Conservation (phyloP, 192 early-diverging fungal genomes). For the Backusella tarrabulga region DNA sequence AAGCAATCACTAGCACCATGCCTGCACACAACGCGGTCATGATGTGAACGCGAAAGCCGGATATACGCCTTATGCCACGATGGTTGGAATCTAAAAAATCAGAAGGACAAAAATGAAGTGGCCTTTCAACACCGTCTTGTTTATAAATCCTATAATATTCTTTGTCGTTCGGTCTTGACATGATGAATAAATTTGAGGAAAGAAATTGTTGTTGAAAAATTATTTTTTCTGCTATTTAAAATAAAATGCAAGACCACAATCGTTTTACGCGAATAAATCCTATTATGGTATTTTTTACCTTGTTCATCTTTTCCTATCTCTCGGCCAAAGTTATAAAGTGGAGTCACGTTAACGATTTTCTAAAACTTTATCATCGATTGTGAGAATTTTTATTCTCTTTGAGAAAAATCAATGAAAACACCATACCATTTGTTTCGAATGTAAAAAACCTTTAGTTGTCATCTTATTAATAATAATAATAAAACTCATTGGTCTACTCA, state of each 20-base stretch:
- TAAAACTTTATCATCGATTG: background rate
- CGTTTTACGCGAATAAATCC: background rate
- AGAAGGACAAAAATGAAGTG: background rate
- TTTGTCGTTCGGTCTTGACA: background rate
- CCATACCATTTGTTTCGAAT: too few relatives aligned
- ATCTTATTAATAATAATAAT: too few relatives aligned
- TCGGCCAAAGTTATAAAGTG: background rate
- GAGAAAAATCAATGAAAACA: background rate
- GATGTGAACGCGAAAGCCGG: background rate
- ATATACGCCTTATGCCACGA: background rate
- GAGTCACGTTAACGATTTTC: background rate
- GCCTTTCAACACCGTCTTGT: background rate
- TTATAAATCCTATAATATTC: background rate
- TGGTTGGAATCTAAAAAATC: background rate
- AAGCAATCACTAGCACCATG: background rate
- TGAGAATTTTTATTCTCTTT: background rate
- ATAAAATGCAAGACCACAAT: background rate
- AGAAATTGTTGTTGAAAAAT: background rate
- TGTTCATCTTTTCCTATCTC: background rate
- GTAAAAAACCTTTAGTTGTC: too few relatives aligned
- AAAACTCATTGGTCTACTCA: background rate
- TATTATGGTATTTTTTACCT: slow-evolving; percentile 1
- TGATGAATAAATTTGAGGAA: background rate
- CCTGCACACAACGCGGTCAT: background rate
- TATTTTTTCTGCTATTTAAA: background rate